Conservation (phyloP, 129 eudicot genomes). For the Flaveria sonorensis region DNA sequence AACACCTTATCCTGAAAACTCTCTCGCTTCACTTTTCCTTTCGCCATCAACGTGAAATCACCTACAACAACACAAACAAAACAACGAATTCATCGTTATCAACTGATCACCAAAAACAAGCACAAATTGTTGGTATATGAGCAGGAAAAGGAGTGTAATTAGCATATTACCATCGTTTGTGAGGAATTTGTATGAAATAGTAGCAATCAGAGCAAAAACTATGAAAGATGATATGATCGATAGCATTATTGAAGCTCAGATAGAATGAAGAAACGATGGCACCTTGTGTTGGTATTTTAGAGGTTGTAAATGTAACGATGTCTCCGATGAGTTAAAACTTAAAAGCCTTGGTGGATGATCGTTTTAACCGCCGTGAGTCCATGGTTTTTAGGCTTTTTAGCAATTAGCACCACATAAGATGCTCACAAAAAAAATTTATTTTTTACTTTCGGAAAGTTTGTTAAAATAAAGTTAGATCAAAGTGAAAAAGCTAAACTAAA, state of each 20-base stretch:
- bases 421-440: too few species aligned
- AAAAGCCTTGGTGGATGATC: too few species aligned
- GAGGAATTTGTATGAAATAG: constrained; percentile 47
- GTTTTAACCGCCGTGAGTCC: too few species aligned
- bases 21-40: constrained; percentile 61
- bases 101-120: not conserved
- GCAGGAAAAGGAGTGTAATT: not conserved
- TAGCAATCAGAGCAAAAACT: constrained; percentile 27
- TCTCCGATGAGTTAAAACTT: too few species aligned
- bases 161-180: constrained; percentile 61
- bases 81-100: constrained; percentile 4
- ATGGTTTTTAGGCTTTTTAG: too few species aligned
- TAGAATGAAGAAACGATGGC: too few species aligned
- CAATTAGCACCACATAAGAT: too few species aligned
- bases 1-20: constrained; percentile 75
- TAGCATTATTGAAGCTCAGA: constrained; percentile 28
- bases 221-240: constrained; percentile 33
- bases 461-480: too few species aligned
- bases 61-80: constrained; percentile 38
- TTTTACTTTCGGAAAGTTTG: too few species aligned
- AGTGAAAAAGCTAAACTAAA: too few species aligned
- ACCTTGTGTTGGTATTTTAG: too few species aligned
- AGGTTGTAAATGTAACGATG: too few species aligned
- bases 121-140: not conserved
- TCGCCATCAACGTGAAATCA: constrained; percentile 76